Evolutionary conservation across 208 protist genomes (phyloP).

Genomic region (Leishmania aethiopica): DNA sequence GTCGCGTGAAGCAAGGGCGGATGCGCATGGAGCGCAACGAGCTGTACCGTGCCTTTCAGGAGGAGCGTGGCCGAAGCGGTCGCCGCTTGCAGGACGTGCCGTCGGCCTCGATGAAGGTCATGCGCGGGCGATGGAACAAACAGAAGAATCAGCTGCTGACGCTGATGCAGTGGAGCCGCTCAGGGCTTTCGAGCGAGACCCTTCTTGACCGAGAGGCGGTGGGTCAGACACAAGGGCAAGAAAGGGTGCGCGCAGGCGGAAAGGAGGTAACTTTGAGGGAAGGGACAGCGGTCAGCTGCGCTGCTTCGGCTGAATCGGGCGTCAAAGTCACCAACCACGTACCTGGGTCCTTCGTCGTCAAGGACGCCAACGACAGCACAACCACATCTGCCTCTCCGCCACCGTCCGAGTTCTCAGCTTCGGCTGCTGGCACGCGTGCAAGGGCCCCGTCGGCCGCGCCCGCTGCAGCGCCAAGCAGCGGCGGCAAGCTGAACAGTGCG

Average conservation of each 20-base stretch:
- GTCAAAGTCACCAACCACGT: neutral
- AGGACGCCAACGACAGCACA: neutral
- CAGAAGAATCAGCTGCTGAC: conserved; percentile 28
- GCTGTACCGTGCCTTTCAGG: conserved; percentile 33
- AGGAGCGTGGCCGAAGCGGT: conserved; percentile 20
- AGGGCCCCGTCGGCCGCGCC: neutral
- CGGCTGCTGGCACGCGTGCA: neutral
- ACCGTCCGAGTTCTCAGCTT: neutral
- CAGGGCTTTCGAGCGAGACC: neutral
- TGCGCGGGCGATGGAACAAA: conserved; percentile 27
- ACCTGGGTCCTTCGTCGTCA: neutral
- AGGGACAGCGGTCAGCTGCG: too few relatives aligned
- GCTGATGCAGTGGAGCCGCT: conserved; percentile 29
- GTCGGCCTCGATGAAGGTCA: conserved; percentile 30
- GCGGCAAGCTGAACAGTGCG: neutral
- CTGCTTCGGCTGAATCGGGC: too few relatives aligned
- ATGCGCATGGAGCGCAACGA: conserved; percentile 33
- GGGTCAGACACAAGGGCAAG: neutral
- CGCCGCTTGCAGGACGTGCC: conserved; percentile 27
- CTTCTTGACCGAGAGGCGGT: conserved; percentile 17
- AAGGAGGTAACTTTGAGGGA: neutral
- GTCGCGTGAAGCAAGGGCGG: conserved; percentile 39
- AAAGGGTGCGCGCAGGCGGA: neutral
- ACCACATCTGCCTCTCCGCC: neutral
- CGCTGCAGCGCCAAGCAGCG: neutral